These are phyloP conservation scores for Fusarium vanettenii DNA, from an alignment of 2,329 filamentous ascomycete genomes.

Conservation along the genomic window DNA sequence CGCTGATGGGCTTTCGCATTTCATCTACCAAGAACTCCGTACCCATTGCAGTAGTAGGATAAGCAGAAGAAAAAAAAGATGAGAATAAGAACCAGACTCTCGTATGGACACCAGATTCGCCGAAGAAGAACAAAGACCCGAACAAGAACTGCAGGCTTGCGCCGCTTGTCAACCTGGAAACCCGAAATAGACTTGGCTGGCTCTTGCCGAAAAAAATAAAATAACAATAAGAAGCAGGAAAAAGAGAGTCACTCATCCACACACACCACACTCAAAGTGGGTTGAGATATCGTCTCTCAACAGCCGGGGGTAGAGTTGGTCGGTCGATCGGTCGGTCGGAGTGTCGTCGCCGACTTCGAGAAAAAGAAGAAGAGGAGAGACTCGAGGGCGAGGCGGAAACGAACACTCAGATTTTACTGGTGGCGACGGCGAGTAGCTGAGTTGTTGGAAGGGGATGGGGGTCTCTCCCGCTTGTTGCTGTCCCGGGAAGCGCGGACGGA, in stretches of 20 bases:
- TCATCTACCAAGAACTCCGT: not conserved
- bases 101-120: too few species aligned
- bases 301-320: not conserved
- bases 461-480: not conserved
- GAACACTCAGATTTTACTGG: not conserved
- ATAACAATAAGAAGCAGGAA: too few species aligned
- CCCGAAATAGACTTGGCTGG: too few species aligned
- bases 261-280: too few species aligned
- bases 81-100: too few species aligned
- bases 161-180: too few species aligned
- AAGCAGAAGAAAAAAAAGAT: not conserved
- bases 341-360: not conserved
- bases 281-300: not conserved
- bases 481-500: not conserved
- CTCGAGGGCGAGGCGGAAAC: not conserved
- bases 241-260: too few species aligned
- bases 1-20: not conserved
- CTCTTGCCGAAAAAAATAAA: too few species aligned
- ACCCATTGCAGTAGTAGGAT: too few species aligned
- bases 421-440: not conserved
- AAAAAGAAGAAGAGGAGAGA: not conserved
- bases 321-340: not conserved
- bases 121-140: too few species aligned
- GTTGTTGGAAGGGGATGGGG: not conserved
- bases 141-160: too few species aligned